These are phyloP conservation scores for Cardiospermum halicacabum DNA, from an alignment of 345 rosid species.

Conservation along the genomic window DNA sequence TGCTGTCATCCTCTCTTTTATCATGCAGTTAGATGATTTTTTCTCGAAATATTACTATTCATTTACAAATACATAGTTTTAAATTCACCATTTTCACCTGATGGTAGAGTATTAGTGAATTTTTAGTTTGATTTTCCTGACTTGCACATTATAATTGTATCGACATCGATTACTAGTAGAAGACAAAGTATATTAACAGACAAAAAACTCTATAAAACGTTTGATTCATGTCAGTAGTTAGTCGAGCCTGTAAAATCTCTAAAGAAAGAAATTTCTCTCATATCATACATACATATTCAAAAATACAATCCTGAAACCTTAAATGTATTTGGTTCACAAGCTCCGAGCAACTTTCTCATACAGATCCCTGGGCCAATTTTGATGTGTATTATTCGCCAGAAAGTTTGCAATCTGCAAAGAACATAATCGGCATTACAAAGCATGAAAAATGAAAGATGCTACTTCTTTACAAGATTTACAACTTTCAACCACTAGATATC, in stretches of 20 bases:
- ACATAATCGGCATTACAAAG: constrained; percentile 5
- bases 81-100: too few relatives aligned
- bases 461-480: too few relatives aligned
- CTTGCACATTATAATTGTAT: too few relatives aligned
- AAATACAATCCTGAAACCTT: background rate
- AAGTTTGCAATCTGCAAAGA: constrained; percentile 72
- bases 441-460: background rate
- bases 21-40: too few relatives aligned
- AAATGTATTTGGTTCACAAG: constrained; percentile 43
- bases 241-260: background rate
- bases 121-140: too few relatives aligned
- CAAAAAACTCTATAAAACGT: background rate
- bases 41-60: too few relatives aligned
- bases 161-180: too few relatives aligned
- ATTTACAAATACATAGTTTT: too few relatives aligned
- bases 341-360: constrained; percentile 74
- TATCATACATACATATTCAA: background rate
- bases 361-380: constrained; percentile 90
- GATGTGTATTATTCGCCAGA: constrained; percentile 73
- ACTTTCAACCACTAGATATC: background rate
- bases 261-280: background rate
- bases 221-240: background rate
- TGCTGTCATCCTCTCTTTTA: too few relatives aligned
- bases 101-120: too few relatives aligned
- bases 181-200: too few relatives aligned